These are phyloP conservation scores for Blastocrithidia nonstop DNA, from an alignment of 208 protist genomes.

Conservation along the genomic window DNA sequence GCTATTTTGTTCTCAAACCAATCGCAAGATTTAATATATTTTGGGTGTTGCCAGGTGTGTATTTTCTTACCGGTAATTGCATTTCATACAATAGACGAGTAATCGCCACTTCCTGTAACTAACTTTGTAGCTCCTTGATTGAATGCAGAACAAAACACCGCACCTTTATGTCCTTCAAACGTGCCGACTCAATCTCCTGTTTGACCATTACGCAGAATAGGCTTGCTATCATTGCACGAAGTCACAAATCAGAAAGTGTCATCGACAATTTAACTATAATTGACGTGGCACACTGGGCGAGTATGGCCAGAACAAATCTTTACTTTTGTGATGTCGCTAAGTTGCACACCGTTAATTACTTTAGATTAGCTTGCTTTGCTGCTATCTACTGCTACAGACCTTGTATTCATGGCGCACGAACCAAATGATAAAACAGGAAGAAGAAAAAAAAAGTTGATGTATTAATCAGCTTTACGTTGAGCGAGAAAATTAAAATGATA, in stretches of 20 bases:
- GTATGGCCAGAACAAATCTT: constrained; percentile 87
- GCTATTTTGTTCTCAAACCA: constrained; percentile 77
- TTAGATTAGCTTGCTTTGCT: constrained; percentile 12
- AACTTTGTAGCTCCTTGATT: constrained; percentile 70
- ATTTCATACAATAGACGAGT: constrained; percentile 89
- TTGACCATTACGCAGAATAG: constrained; percentile 89
- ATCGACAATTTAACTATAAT: constrained; percentile 83
- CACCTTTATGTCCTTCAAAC: constrained; percentile 92
- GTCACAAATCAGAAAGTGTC: constrained; percentile 86
- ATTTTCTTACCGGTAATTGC: constrained; percentile 81
- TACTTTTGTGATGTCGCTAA: constrained; percentile 51
- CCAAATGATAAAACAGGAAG: background rate
- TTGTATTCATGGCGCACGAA: constrained; percentile 15
- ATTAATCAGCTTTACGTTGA: too few species aligned
- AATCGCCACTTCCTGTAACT: constrained; percentile 89
- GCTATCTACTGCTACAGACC: constrained; percentile 48
- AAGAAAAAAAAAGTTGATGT: too few species aligned
- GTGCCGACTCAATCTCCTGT: constrained; percentile 93
- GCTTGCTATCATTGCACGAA: constrained; percentile 83
- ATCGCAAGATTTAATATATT: constrained; percentile 90
- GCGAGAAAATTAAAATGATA: too few species aligned
- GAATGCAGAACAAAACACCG: constrained; percentile 86
- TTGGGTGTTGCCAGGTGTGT: constrained; percentile 82
- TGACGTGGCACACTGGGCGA: constrained; percentile 82
- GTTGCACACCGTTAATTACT: constrained; percentile 10